Conservation (phyloP, 1,139 yeast species). For the Debaryomycetaceae sp. region DNA sequence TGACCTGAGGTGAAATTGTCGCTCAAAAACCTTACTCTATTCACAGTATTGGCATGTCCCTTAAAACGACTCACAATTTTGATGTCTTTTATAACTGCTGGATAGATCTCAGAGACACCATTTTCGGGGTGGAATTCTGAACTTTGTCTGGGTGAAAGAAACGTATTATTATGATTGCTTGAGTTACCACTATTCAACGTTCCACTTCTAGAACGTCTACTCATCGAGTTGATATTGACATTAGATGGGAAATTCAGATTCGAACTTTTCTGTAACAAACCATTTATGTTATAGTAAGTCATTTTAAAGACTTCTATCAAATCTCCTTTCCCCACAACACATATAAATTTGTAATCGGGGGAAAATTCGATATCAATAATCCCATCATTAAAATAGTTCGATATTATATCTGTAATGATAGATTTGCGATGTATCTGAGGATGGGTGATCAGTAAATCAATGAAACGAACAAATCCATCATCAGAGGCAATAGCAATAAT, state of each 20-base stretch:
- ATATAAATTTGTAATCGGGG: constrained; percentile 61
- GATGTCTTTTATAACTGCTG: constrained; percentile 41
- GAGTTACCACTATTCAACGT: constrained; percentile 32
- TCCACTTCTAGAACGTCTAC: constrained; percentile 37
- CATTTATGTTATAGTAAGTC: constrained; percentile 37
- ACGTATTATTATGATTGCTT: constrained; percentile 9
- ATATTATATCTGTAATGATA: constrained; percentile 53
- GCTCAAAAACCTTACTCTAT: constrained; percentile 36
- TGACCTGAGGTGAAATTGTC: constrained; percentile 13
- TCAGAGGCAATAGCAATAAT: constrained; percentile 54
- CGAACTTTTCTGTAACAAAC: constrained; percentile 21
- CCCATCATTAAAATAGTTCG: constrained; percentile 68
- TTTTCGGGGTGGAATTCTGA: constrained; percentile 13
- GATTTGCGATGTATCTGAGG: constrained; percentile 27
- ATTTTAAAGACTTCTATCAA: constrained; percentile 54
- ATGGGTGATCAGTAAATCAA: constrained; percentile 42
- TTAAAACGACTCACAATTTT: constrained; percentile 49
- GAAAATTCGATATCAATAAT: constrained; percentile 56
- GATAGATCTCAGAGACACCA: constrained; percentile 13
- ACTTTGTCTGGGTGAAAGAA: constrained; percentile 23
- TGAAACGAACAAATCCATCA: constrained; percentile 62
- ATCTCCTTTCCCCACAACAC: constrained; percentile 57
- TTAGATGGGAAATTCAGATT: constrained; percentile 12
- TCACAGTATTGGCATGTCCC: constrained; percentile 68
- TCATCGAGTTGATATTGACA: constrained; percentile 13